Percentiles rank a stretch among this genome's conserved stretches.
These are phyloP conservation scores for Pseudocercospora macadamiae DNA, from an alignment of 2,329 filamentous ascomycete species.

Conservation along the genomic window DNA sequence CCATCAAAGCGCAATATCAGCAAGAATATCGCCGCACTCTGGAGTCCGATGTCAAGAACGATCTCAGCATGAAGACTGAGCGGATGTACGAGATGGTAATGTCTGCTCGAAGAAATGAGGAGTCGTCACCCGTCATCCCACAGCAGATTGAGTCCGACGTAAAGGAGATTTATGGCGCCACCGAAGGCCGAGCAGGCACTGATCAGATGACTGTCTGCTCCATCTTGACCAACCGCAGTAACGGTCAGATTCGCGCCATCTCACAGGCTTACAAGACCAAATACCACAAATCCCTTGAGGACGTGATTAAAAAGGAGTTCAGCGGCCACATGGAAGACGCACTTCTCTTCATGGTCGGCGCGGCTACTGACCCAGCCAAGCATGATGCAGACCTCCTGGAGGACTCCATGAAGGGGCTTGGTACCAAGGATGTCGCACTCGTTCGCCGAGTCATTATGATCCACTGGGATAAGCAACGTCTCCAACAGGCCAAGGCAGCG, in stretches of 20 bases:
- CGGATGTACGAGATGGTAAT: slow-evolving; percentile 83
- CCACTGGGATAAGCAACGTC: slow-evolving; percentile 78
- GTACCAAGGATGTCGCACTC: slow-evolving; percentile 82
- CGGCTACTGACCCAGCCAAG: slow-evolving; percentile 78
- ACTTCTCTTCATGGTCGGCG: slow-evolving; percentile 75
- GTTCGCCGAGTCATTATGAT: slow-evolving; percentile 75
- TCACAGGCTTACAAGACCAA: slow-evolving; percentile 72
- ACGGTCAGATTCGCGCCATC: slow-evolving; percentile 83
- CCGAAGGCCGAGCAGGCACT: slow-evolving; percentile 65
- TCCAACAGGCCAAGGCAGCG: slow-evolving; percentile 77
- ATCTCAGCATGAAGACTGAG: slow-evolving; percentile 85
- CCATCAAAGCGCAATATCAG: slow-evolving; percentile 80
- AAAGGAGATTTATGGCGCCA: slow-evolving; percentile 74
- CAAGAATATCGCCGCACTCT: slow-evolving; percentile 67
- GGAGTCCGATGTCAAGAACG: slow-evolving; percentile 72
- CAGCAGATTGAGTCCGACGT: slow-evolving; percentile 76
- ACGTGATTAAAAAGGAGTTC: slow-evolving; percentile 79
- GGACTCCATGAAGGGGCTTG: slow-evolving; percentile 80
- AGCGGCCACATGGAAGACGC: slow-evolving; percentile 90
- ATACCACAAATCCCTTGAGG: slow-evolving; percentile 71
- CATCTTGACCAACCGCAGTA: slow-evolving; percentile 74
- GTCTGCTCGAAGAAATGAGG: slow-evolving; percentile 73
- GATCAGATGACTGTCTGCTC: slow-evolving; percentile 78
- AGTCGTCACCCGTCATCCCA: slow-evolving; percentile 72
- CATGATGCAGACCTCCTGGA: slow-evolving; percentile 83